A percentile compares a stretch with the other conserved stretches of the same genome.
These are phyloP conservation scores for Clarireedia hainanense DNA, from an alignment of 2,329 filamentous ascomycete species.

Conservation along the genomic window DNA sequence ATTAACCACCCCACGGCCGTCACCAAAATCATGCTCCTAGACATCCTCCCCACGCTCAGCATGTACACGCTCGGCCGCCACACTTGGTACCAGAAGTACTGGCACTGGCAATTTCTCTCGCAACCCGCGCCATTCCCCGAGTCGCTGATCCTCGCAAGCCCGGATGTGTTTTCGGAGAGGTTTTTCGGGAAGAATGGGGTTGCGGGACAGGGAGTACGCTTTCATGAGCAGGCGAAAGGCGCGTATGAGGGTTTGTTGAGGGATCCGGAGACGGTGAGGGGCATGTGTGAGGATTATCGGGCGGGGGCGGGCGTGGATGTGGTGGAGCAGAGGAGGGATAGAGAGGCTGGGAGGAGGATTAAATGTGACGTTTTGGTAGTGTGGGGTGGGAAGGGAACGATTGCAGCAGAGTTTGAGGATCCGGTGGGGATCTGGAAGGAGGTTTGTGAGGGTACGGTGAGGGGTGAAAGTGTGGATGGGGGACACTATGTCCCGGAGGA, in stretches of 20 bases:
- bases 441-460: constrained; percentile 34
- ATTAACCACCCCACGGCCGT: constrained; percentile 34
- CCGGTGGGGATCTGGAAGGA: constrained; percentile 42
- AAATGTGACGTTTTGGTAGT: constrained; percentile 40
- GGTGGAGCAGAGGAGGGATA: constrained; percentile 40
- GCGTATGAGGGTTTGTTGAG: constrained; percentile 17
- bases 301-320: constrained; percentile 45
- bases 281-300: constrained; percentile 49
- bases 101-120: constrained; percentile 53
- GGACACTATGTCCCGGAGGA: constrained; percentile 47
- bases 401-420: constrained; percentile 41
- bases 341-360: constrained; percentile 36
- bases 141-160: constrained; percentile 33
- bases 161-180: constrained; percentile 34
- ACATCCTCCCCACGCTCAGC: constrained; percentile 47
- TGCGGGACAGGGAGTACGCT: neutral
- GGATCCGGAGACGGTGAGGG: constrained; percentile 36
- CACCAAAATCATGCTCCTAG: constrained; percentile 37
- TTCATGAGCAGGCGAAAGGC: constrained; percentile 15
- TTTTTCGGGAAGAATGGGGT: constrained; percentile 25
- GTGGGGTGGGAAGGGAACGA: constrained; percentile 41
- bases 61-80: constrained; percentile 41
- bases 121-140: constrained; percentile 45
- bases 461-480: constrained; percentile 37
- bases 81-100: constrained; percentile 42